These are phyloP conservation scores for Aspergillus nidulans DNA, from an alignment of 495 filamentous ascomycete genomes.

Conservation along the genomic window DNA sequence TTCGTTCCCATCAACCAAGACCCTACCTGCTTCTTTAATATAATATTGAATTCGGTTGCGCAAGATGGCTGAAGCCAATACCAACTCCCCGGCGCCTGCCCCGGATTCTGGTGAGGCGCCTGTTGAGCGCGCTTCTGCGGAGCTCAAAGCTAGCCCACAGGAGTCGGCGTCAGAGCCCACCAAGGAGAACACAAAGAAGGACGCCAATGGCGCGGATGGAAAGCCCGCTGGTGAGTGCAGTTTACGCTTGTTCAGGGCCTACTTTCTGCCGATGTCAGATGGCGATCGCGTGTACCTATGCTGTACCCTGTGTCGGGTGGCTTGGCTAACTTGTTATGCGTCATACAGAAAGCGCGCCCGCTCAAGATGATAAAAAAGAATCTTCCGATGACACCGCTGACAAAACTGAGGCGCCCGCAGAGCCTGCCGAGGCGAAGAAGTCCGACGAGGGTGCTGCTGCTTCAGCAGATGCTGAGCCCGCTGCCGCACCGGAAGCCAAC, in stretches of 20 bases:
- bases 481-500: slow-evolving; percentile 32
- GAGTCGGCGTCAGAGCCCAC: slow-evolving; percentile 20
- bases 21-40: slow-evolving; percentile 5
- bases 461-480: slow-evolving; percentile 24
- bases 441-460: slow-evolving; percentile 22
- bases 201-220: slow-evolving; percentile 27
- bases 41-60: slow-evolving; percentile 18
- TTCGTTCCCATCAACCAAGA: slow-evolving; percentile 13
- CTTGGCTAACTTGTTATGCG: slow-evolving; percentile 22
- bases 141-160: slow-evolving; percentile 21
- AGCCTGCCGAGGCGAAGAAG: slow-evolving; percentile 33
- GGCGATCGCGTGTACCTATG: slow-evolving; percentile 1
- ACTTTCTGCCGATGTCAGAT: background rate
- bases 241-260: background rate
- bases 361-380: slow-evolving; percentile 31
- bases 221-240: slow-evolving; percentile 32
- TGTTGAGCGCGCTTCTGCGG: slow-evolving; percentile 30
- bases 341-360: slow-evolving; percentile 21
- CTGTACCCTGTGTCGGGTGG: background rate
- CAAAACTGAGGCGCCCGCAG: slow-evolving; percentile 22
- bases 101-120: slow-evolving; percentile 27
- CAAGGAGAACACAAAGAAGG: slow-evolving; percentile 29
- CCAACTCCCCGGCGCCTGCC: slow-evolving; percentile 30
- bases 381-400: slow-evolving; percentile 23
- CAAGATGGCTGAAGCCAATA: slow-evolving; percentile 44